Percentiles rank a stretch among this genome's conserved stretches.
These are phyloP conservation scores for Hyaloperonospora brassicae DNA, from an alignment of 352 stramenopile species.

Conservation along the genomic window DNA sequence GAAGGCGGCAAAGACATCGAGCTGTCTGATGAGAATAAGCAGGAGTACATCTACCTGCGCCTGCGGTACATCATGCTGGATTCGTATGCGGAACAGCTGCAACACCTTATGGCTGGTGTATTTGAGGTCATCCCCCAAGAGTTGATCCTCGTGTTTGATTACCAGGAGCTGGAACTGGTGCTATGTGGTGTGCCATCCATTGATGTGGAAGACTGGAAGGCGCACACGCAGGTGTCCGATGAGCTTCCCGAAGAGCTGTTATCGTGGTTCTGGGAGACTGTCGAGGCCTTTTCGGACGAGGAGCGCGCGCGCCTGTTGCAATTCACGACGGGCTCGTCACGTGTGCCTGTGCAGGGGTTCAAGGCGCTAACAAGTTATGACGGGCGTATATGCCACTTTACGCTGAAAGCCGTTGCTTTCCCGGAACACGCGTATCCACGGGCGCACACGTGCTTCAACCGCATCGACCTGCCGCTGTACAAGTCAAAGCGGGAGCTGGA, in stretches of 20 bases:
- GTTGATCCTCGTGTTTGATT: slow-evolving; percentile 78
- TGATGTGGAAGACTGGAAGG: slow-evolving; percentile 78
- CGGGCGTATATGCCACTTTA: slow-evolving; percentile 71
- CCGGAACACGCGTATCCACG: slow-evolving; percentile 55
- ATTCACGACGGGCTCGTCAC: slow-evolving; percentile 78
- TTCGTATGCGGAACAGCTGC: slow-evolving; percentile 89
- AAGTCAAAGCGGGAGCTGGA: slow-evolving; percentile 89
- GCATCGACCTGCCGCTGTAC: slow-evolving; percentile 74
- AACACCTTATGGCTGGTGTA: slow-evolving; percentile 88
- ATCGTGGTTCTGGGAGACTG: slow-evolving; percentile 77
- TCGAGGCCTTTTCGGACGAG: slow-evolving; percentile 56
- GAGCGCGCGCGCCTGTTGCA: slow-evolving; percentile 77
- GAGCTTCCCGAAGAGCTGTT: slow-evolving; percentile 66
- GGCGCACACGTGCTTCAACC: slow-evolving; percentile 82
- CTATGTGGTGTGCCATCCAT: slow-evolving; percentile 75
- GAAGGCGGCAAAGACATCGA: slow-evolving; percentile 76
- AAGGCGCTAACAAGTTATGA: slow-evolving; percentile 77
- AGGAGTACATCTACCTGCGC: slow-evolving; percentile 93
- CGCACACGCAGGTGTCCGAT: slow-evolving; percentile 83
- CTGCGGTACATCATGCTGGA: slow-evolving; percentile 95
- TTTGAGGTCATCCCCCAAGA: slow-evolving; percentile 95
- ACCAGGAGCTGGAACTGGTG: slow-evolving; percentile 77
- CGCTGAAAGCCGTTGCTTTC: slow-evolving; percentile 48
- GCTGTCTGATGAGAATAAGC: slow-evolving; percentile 95
- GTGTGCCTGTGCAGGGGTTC: slow-evolving; percentile 82